Evolutionary conservation across 768 basidiomycete genomes (phyloP), one percentile per base, ranked within the genome.

Genomic region (Tulasnella sp.): DNA sequence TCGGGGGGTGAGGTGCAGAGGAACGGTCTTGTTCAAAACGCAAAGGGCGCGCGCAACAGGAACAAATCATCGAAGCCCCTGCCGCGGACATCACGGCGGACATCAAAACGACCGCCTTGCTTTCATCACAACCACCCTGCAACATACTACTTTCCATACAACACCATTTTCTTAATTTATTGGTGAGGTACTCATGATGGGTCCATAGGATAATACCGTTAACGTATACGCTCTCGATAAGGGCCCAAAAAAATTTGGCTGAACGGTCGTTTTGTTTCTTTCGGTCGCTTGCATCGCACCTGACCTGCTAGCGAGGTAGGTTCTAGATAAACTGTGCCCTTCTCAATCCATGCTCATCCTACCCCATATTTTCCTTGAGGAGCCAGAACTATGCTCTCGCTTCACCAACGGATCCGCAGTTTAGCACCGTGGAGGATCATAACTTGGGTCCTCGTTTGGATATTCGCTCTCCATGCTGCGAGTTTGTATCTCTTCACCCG

Each of bases 401-500:
- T 67, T 35, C 61, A 23, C 11, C 57, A 61, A 29, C 57, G 61
- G 61, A 67, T 67, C 61, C 61, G 61, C 29, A 67, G 29, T 26
- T 32, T 67, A 29, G 32, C 61, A 26, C 61, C 61, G 29, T 23
- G 29, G 15, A 10, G 44, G n/a, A 2, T 40, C 13, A 72, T 46
- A 72, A 72, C 71, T 69, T 80, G 23, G 77, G 69, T 82, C 72
- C 81, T 85, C 20, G 71, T 80, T 61, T 84, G 84, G 80, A 81
- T 95, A 32, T 86, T 87, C 78, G 84, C 90, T 70, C 83, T 93
- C 37, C 96, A 98, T 81, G 81, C 91, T 69, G 87, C 90, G 37
- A 95, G 92, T 18, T 90, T 99, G 37, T 94, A 93, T 83, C 89
- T 97, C 75, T 99, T 98, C 85, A 94, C 93, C 0, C 88, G 91